Evolutionary conservation across 1,284 basidiomycete species (phyloP).

Genomic region (Coniferiporia sulphurascens): DNA sequence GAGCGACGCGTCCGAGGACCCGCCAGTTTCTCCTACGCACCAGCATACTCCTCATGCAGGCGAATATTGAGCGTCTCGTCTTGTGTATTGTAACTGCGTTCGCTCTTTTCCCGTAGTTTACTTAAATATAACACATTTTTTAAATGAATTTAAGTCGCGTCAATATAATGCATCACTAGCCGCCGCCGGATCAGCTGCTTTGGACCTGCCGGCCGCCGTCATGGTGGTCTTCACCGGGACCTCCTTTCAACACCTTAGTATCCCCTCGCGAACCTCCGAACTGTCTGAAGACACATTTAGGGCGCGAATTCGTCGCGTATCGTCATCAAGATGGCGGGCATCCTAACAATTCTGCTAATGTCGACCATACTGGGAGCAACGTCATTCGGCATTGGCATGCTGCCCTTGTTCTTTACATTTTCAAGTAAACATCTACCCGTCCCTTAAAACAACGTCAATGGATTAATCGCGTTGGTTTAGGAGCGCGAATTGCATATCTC

Average conservation of each 20-base stretch:
- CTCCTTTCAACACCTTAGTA: background rate
- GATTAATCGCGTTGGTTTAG: conserved; percentile 30
- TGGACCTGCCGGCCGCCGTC: background rate
- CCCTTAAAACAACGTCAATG: background rate
- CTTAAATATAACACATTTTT: too few relatives aligned
- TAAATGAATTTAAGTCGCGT: too few relatives aligned
- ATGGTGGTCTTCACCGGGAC: background rate
- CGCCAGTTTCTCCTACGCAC: background rate
- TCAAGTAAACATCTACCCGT: conserved; percentile 53
- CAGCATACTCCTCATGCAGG: background rate
- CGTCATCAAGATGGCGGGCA: conserved; percentile 23
- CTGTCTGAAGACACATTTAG: background rate
- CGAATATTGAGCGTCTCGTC: background rate
- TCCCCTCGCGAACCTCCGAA: background rate
- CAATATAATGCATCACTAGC: too few relatives aligned
- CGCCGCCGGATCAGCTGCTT: background rate
- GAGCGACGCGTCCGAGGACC: background rate
- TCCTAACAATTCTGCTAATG: conserved; percentile 49
- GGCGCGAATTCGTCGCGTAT: too few relatives aligned
- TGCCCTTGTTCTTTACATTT: conserved; percentile 70
- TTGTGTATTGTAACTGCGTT: background rate
- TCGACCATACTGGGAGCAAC: conserved; percentile 65
- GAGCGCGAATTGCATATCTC: conserved; percentile 52
- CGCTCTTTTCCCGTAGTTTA: background rate
- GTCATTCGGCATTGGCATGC: conserved; percentile 67